A percentile compares a stretch with the other conserved stretches of the same genome.
phyloP scores from a whole-genome alignment of 345 rosid species.

The Populus euphratica region DNA sequence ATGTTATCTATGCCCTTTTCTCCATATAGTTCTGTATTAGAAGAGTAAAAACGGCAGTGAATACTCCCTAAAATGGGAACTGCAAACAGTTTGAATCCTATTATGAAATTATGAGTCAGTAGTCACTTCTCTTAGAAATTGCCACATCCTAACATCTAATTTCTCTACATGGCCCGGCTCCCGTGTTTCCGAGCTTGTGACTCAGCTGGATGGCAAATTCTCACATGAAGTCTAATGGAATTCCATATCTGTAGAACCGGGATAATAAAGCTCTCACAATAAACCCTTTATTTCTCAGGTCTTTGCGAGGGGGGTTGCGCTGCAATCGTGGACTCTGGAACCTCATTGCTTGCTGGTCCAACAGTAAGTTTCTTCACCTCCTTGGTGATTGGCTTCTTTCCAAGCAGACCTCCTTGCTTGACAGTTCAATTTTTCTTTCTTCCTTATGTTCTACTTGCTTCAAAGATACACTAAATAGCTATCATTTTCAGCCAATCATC shows the following conservation, averaged over 20 bases:
- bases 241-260: background rate
- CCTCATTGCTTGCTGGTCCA: conserved; percentile 78
- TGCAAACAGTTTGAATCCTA: background rate
- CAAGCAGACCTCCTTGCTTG: background rate
- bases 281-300: conserved; percentile 27
- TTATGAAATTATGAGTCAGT: background rate
- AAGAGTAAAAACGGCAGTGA: background rate
- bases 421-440: background rate
- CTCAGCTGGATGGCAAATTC: background rate
- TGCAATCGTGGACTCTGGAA: conserved; percentile 77
- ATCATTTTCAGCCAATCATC: conserved; percentile 46
- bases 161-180: background rate
- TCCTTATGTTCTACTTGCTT: background rate
- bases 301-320: conserved; percentile 59
- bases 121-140: background rate
- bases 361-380: conserved; percentile 38
- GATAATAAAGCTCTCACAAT: background rate
- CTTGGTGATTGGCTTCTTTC: background rate
- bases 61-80: background rate
- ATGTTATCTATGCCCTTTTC: background rate
- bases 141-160: background rate
- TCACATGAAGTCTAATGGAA: background rate
- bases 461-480: background rate
- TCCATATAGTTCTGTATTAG: background rate
- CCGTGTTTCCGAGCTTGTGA: background rate